Base-by-base conservation (phyloP, 768 basidiomycete genomes). In the Hypsizygus marmoreus region DNA sequence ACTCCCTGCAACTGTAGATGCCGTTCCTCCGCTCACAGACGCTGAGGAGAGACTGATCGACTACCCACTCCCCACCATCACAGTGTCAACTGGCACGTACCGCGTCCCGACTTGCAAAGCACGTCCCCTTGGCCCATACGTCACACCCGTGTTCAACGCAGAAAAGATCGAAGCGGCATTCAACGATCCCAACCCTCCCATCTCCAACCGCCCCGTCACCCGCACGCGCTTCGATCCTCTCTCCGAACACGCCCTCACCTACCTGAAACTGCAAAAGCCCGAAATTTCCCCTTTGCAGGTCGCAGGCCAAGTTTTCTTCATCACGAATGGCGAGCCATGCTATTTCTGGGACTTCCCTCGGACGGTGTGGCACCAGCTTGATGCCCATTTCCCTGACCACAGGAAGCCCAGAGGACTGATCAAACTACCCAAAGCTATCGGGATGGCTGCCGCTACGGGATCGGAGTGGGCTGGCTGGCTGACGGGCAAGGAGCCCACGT, bases 341-440 rank as follows among this genome's bases (percentile, higher is more conserved):
- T 91, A 91, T 67, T 97, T 97, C 73, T 99, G 95, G 95, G 94
- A 97, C 69, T 85, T 95, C 59, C 76, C 84, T 23, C 79, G 91
- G 5, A 67, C 78, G 2, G 68, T 97, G n/a, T 98, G 91, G 92
- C 68, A 75, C 22, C 73, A 76, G 16, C 75, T 89, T 43, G 81
- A 82, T 60, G 70, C 73, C 37, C 70, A 76, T 39, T 83, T 84
- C 59, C 75, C 81, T 12, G 81, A 78, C 5, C 72, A 72, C 52
- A 76, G 79, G 47, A 70, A 67, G 49, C 59, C 60, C 4, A 65
- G 63, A 26, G 52, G 55, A 24, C 35, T 64, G 11, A 72, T 74
- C 57, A 67, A 75, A 40, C 69, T 97, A 47, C 79, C 88, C 1
- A 78, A 74, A 50, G 16, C 70, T 2, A 58, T 95, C 48, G 94